Base-by-base conservation (phyloP, 208 protist species). In the Trypanosoma theileri region DNA sequence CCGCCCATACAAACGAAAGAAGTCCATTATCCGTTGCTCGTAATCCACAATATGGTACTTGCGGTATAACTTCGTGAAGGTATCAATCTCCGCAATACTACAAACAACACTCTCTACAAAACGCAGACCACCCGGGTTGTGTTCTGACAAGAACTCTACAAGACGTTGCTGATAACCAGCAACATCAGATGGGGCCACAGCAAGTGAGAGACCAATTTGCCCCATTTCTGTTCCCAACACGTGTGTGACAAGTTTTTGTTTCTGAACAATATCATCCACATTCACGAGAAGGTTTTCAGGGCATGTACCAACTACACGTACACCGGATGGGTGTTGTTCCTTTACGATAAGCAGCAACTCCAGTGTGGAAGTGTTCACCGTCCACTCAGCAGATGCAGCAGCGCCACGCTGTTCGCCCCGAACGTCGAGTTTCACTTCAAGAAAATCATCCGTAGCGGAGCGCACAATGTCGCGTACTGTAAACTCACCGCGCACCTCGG, bases 51-150 rank as follows among this genome's bases (percentile, higher is more conserved):
- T 26, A 14, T 65, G 71, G 76, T 91, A 93, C 50, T 89, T 87
- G 24, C 77, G 63, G 58, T 85, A 93, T 1, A 95, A 74, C 62
- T 89, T 90, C 1, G 86, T 86, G 65, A 95, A 91, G 14, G 85
- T 90, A 75, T 88, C 82, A 14, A 89, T 64, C 71, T 93, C 86
- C 1, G 81, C 71, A 12, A 95, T 82, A 1, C 71, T 74, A 19
- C 71, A 65, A 0, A 93, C 84, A 28, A 93, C 87, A 31, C 59
- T 82, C 12, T 81, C 80, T 7, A 93, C 64, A 31, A 92, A 72
- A 4, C 66, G 68, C 14, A 95, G 74, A 3, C 81, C 83, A 35
- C 73, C 61, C 10, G 86, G 85, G 68, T 95, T 89, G 73, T 95
- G 59, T n/a, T 46, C 6, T 14, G 62, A 54, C 21, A 93, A 69